Conservation (phyloP, 768 basidiomycete species). For the Pleurotus ostreatus region DNA sequence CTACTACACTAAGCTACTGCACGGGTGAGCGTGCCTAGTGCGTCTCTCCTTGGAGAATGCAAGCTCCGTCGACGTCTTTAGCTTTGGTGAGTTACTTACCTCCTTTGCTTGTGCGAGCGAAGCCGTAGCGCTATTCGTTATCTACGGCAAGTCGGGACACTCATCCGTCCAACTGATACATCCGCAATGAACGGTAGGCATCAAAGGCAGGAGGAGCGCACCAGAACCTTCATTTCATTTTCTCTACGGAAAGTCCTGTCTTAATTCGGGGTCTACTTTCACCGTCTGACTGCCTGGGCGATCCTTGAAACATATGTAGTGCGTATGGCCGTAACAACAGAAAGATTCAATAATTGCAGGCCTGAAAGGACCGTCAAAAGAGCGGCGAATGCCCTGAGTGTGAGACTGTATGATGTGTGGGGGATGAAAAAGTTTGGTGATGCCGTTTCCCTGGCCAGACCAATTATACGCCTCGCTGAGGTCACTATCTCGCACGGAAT, state of each 20-base stretch:
- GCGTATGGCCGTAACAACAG: not conserved
- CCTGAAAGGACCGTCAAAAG: conserved; percentile 6
- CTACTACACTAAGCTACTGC: not conserved
- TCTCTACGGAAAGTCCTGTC: not conserved
- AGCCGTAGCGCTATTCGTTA: not conserved
- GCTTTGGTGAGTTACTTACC: not conserved
- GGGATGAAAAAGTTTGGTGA: not conserved
- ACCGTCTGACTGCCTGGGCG: not conserved
- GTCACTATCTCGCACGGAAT: not conserved
- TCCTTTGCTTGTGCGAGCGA: not conserved
- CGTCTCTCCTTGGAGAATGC: not conserved
- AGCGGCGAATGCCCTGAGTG: conserved; percentile 2
- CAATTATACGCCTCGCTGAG: not conserved
- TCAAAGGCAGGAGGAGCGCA: not conserved
- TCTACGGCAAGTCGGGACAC: not conserved
- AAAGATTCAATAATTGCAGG: not conserved
- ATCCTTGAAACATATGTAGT: not conserved
- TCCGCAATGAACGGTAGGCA: not conserved
- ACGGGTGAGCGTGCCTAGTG: not conserved
- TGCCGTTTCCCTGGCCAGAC: not conserved
- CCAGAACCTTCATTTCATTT: not conserved
- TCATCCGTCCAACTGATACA: not conserved
- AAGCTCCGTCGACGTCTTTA: too few species aligned
- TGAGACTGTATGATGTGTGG: conserved; percentile 1
- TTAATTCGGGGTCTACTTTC: not conserved